A percentile compares a stretch with the other conserved stretches of the same genome.
Evolutionary conservation across 2,329 filamentous ascomycete species (phyloP).

Genomic region (Pyrenochaeta sp.): DNA sequence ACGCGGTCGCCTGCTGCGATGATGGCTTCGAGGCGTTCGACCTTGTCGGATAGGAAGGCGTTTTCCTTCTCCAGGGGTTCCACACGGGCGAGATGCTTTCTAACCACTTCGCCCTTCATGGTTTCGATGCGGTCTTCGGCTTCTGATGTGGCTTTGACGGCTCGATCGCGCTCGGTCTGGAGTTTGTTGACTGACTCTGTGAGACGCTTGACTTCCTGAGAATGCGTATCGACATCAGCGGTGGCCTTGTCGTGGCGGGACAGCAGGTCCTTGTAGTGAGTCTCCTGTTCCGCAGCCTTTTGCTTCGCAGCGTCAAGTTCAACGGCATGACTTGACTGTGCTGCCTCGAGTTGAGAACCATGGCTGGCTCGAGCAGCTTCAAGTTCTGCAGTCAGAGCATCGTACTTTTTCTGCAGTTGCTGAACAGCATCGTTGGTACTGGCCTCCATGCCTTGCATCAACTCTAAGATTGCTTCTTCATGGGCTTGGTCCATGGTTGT

Average conservation of each 20-base stretch:
- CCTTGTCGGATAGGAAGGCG: conserved; percentile 36
- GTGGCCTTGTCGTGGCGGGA: conserved; percentile 24
- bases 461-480: conserved; percentile 44
- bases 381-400: conserved; percentile 30
- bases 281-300: conserved; percentile 22
- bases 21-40: conserved; percentile 44
- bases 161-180: conserved; percentile 29
- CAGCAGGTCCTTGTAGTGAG: conserved; percentile 22
- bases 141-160: conserved; percentile 27
- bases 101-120: conserved; percentile 46
- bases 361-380: conserved; percentile 20
- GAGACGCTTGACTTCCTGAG: conserved; percentile 17
- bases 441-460: conserved; percentile 45
- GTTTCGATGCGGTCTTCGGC: conserved; percentile 43
- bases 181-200: conserved; percentile 18
- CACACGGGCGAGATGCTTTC: conserved; percentile 44
- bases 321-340: conserved; percentile 23
- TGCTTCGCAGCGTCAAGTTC: conserved; percentile 30
- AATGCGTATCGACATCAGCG: conserved; percentile 13
- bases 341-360: conserved; percentile 24
- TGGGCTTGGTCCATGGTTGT: conserved; percentile 38
- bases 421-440: conserved; percentile 42
- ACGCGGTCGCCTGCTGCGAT: conserved; percentile 45
- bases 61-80: conserved; percentile 46
- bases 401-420: conserved; percentile 43